Conservation (phyloP, 331 rosid genomes). For the Telfairia occidentalis region DNA sequence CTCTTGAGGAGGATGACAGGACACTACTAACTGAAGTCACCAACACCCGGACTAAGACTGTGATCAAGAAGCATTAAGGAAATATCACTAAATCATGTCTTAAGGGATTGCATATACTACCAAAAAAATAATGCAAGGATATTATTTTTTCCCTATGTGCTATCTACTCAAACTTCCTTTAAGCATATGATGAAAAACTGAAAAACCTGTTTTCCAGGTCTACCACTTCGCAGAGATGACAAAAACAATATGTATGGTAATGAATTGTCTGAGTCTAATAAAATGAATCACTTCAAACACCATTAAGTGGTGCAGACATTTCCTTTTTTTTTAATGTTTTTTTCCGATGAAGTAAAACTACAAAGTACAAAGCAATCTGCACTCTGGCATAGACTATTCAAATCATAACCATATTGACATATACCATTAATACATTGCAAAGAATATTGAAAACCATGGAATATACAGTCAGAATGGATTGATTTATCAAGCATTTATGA, state of each 20-base stretch:
- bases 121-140: not conserved
- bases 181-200: constrained; percentile 3
- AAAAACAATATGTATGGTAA: not conserved
- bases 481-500: not conserved
- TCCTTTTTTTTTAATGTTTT: not conserved
- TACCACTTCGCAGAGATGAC: not conserved
- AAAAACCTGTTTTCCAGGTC: not conserved
- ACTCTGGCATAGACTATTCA: not conserved
- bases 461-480: not conserved
- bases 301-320: not conserved
- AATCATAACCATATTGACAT: not conserved
- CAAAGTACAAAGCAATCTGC: not conserved
- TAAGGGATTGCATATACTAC: constrained; percentile 7
- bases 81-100: constrained; percentile 6
- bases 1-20: constrained; percentile 10
- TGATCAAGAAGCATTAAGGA: constrained; percentile 15
- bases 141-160: not conserved
- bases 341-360: not conserved
- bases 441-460: not conserved
- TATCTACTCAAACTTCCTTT: not conserved
- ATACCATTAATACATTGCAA: not conserved
- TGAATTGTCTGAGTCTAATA: not conserved
- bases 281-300: not conserved
- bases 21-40: constrained; percentile 15
- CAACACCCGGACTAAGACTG: constrained; percentile 14